phyloP scores from a whole-genome alignment of 164 flowering plant species.

The Dillenia turbinata region DNA sequence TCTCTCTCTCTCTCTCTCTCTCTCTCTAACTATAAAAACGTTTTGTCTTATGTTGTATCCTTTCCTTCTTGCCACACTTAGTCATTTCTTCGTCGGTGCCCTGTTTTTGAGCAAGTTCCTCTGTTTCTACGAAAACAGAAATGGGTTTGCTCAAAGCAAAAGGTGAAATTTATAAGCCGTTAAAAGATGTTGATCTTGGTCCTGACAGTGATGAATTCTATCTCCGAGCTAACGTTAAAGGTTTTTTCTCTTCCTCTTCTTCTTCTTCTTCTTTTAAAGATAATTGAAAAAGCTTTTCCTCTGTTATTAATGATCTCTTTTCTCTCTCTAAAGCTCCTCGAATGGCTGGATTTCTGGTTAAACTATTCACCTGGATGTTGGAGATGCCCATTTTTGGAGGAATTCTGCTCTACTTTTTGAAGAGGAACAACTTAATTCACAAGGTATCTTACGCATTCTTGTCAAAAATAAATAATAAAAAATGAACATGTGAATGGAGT shows the following conservation, averaged over 20 bases:
- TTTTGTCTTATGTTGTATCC: too few species aligned
- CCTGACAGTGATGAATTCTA: conserved; percentile 43
- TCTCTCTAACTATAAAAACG: too few species aligned
- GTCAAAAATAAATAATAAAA: not conserved
- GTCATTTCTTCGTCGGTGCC: not conserved
- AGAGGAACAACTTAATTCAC: conserved; percentile 62
- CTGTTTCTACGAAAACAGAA: not conserved
- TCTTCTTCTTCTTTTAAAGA: not conserved
- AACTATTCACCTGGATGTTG: conserved; percentile 66
- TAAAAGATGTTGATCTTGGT: conserved; percentile 43
- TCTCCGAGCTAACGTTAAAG: conserved; percentile 60
- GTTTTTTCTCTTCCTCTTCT: conserved; percentile 13
- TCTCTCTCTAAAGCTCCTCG: conserved; percentile 63
- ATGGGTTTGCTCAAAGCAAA: conserved; percentile 36
- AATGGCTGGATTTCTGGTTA: conserved; percentile 70
- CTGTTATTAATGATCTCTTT: not conserved
- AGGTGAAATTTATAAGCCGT: conserved; percentile 46
- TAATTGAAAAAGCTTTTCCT: not conserved
- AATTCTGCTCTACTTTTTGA: conserved; percentile 47
- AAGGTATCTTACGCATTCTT: conserved; percentile 40
- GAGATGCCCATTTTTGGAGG: conserved; percentile 57
- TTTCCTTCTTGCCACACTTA: too few species aligned
- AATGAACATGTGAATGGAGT: not conserved
- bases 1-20: not conserved
- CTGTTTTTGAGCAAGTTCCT: too few species aligned